Evolutionary conservation across 192 early-diverging fungal species (phyloP).

Genomic region (Mortierella claussenii): DNA sequence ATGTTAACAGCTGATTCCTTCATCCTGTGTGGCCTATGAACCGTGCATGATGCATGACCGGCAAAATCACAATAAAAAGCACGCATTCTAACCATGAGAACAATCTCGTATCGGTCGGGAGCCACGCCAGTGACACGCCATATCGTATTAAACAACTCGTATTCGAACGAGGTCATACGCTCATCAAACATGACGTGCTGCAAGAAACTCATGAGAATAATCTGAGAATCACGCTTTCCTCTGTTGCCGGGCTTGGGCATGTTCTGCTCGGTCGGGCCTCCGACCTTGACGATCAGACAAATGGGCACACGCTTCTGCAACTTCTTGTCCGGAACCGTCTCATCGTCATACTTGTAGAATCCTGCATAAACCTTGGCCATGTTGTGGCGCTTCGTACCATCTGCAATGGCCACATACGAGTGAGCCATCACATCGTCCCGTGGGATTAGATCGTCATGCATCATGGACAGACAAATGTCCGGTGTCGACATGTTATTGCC

Average conservation of each 20-base stretch:
- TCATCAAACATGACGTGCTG: slow-evolving; percentile 83
- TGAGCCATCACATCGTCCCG: slow-evolving; percentile 65
- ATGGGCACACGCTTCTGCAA: slow-evolving; percentile 70
- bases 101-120: slow-evolving; percentile 81
- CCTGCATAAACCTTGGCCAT: slow-evolving; percentile 84
- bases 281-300: slow-evolving; percentile 77
- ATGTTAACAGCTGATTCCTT: background rate
- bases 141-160: slow-evolving; percentile 88
- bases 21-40: background rate
- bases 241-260: slow-evolving; percentile 81
- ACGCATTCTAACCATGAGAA: slow-evolving; percentile 64
- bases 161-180: slow-evolving; percentile 91
- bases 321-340: slow-evolving; percentile 58
- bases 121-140: slow-evolving; percentile 80
- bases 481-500: slow-evolving; percentile 80
- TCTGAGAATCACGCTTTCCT: slow-evolving; percentile 94
- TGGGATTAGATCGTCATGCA: slow-evolving; percentile 63
- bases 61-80: background rate
- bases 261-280: slow-evolving; percentile 69
- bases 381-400: slow-evolving; percentile 76
- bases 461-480: slow-evolving; percentile 83
- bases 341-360: slow-evolving; percentile 67
- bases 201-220: slow-evolving; percentile 93
- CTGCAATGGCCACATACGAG: slow-evolving; percentile 75
- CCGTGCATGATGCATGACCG: background rate